Conservation (phyloP, 2,329 filamentous ascomycete species). For the Alternaria novae-zelandiae region DNA sequence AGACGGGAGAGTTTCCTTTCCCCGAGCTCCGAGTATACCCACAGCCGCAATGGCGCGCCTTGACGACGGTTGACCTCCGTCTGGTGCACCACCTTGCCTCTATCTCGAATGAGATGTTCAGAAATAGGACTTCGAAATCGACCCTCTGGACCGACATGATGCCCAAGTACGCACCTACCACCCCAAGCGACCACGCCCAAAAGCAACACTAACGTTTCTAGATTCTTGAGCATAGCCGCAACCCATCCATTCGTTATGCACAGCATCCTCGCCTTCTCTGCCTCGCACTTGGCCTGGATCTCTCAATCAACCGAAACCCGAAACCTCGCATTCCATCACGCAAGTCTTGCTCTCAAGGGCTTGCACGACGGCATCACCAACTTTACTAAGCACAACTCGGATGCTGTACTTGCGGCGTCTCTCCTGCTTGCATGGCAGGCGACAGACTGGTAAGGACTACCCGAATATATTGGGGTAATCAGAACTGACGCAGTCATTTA, state of each 20-base stretch:
- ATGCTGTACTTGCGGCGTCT: conserved; percentile 89
- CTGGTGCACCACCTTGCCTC: conserved; percentile 90
- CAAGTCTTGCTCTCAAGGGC: conserved; percentile 82
- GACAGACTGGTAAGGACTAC: conserved; percentile 82
- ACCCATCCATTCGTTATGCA: conserved; percentile 92
- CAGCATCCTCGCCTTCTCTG: conserved; percentile 89
- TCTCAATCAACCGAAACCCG: conserved; percentile 84
- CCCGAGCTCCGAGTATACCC: conserved; percentile 79
- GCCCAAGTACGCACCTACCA: conserved; percentile 72
- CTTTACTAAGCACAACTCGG: conserved; percentile 86
- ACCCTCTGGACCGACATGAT: conserved; percentile 94
- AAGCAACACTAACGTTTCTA: conserved; percentile 50
- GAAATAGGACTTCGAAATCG: conserved; percentile 79
- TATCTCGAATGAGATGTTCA: conserved; percentile 81
- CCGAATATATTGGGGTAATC: background rate
- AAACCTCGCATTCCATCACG: conserved; percentile 88
- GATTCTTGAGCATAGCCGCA: conserved; percentile 81
- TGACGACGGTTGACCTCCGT: conserved; percentile 79
- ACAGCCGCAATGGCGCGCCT: conserved; percentile 72
- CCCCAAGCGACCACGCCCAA: conserved; percentile 14
- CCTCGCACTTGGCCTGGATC: conserved; percentile 89
- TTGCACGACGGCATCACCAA: conserved; percentile 84
- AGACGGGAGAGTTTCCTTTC: conserved; percentile 85
- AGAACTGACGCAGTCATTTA: conserved; percentile 47
- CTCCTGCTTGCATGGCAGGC: conserved; percentile 95